Percentiles rank a stretch among this genome's conserved stretches.
Conservation (phyloP, 345 rosid genomes). For the Viola odorata region DNA sequence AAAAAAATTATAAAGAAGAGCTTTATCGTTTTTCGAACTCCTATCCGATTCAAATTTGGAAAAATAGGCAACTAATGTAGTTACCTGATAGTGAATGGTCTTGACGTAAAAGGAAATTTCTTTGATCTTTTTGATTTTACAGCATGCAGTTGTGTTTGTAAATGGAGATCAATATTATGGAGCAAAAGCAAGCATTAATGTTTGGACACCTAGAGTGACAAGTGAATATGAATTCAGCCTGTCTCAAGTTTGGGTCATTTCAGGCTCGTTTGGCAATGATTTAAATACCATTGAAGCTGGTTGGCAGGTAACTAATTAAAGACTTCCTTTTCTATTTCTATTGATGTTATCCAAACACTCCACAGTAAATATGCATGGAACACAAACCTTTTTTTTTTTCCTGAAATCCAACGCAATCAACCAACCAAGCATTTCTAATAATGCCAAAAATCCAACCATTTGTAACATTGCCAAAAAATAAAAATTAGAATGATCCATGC, state of each 20-base stretch:
- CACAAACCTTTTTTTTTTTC: background rate
- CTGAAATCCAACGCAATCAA: too few relatives aligned
- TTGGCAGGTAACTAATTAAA: slow-evolving; percentile 23
- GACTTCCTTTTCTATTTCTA: background rate
- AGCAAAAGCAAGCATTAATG: slow-evolving; percentile 30
- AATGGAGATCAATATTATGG: slow-evolving; percentile 33
- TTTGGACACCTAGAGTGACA: slow-evolving; percentile 28
- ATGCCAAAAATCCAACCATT: too few relatives aligned
- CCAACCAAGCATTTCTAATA: too few relatives aligned
- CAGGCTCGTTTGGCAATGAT: slow-evolving; percentile 32
- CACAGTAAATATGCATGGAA: background rate
- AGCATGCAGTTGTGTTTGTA: slow-evolving; percentile 33
- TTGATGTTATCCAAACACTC: background rate
- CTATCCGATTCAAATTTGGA: background rate
- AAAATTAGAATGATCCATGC: too few relatives aligned
- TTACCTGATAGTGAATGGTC: too few relatives aligned
- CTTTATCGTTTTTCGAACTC: too few relatives aligned
- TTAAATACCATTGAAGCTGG: slow-evolving; percentile 34
- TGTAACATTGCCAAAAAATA: background rate
- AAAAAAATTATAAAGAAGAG: too few relatives aligned
- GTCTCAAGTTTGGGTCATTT: slow-evolving; percentile 33
- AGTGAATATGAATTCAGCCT: slow-evolving; percentile 24
- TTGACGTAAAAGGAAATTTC: too few relatives aligned
- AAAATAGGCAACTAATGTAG: too few relatives aligned
- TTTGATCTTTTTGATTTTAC: background rate